Evolutionary conservation across 805 yeast genomes (phyloP).

Genomic region (Candida qinlingensis): DNA sequence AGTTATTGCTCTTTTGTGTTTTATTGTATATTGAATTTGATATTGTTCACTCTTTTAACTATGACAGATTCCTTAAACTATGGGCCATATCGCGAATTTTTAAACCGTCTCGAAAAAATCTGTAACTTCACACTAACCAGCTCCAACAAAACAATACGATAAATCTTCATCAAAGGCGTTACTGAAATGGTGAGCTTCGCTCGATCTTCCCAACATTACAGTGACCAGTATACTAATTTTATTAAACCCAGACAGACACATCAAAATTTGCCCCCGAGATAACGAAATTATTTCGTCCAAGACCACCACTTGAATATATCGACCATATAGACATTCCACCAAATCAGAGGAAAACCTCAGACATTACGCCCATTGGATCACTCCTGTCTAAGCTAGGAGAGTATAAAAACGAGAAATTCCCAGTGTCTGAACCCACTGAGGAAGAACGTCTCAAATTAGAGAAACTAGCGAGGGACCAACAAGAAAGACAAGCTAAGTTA

Average conservation of each 20-base stretch:
- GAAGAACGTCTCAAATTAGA: constrained; percentile 29
- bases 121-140: no score
- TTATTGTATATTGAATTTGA: background rate
- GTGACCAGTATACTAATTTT: no score
- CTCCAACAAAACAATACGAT: no score
- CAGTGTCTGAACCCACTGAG: constrained; percentile 10
- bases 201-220: no score
- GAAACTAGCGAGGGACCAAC: constrained; percentile 24
- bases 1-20: background rate
- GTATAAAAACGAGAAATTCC: constrained; percentile 18
- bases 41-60: no score
- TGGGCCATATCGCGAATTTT: no score
- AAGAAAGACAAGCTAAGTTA: constrained; percentile 18
- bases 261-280: constrained; percentile 37
- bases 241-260: constrained; percentile 23
- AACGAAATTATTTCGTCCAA: constrained; percentile 32
- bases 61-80: no score
- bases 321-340: constrained; percentile 20
- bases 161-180: no score
- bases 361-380: constrained; percentile 14
- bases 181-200: background rate
- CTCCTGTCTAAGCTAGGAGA: constrained; percentile 25
- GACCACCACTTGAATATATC: constrained; percentile 18
- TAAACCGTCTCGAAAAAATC: no score
- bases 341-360: constrained; percentile 11